Base-by-base conservation (phyloP, 179 eudicot species). In the Silene coronaria region DNA sequence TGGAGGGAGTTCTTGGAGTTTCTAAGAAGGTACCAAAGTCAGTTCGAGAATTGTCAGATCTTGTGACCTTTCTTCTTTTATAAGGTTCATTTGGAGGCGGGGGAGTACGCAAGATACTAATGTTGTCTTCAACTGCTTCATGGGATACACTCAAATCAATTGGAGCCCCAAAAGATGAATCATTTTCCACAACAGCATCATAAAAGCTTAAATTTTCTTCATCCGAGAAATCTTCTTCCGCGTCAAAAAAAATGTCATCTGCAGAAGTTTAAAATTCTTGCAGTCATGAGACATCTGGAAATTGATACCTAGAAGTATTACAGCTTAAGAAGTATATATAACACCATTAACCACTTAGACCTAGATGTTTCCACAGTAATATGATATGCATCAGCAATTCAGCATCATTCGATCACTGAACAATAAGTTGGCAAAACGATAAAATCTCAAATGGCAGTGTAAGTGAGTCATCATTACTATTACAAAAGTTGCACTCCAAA, bases 231-330 rank as follows among this genome's bases (percentile, higher is more conserved):
- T 77, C 81, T 67, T 95, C 91, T 63, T 76, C 80, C 58, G 91
- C 91, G 80, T 91, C 97, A 71, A 83, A 86, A 80, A 87, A 95
- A 38, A 85, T 86, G 51, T 90, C 96, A 62, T 89, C 99, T 92
- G 89, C 42, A 79, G 36, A 80, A 59, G 48, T 48, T 77, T 3
- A 48, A 79, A 70, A 24, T 13, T 67, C 12, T 14, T 46, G 59
- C 71, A 58, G 64, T 46, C 21, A n/a, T 51, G 32, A 53, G 38
- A 71, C 63, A 45, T 46, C 23, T 51, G 19, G 42, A n/a, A 66
- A 60, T 64, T 5, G 45, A 57, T 53, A 73, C 51, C 1, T 24
- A 21, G 45, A 51, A n/a, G 17, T 16, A 48, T 38, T 12, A 26
- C 27, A 12, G 22, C 17, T 36, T 27, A 70, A 24, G 36, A 5